A percentile compares a stretch with the other conserved stretches of the same genome.
These are phyloP conservation scores for Auricularia heimuer DNA, from an alignment of 768 basidiomycete genomes.

Conservation along the genomic window DNA sequence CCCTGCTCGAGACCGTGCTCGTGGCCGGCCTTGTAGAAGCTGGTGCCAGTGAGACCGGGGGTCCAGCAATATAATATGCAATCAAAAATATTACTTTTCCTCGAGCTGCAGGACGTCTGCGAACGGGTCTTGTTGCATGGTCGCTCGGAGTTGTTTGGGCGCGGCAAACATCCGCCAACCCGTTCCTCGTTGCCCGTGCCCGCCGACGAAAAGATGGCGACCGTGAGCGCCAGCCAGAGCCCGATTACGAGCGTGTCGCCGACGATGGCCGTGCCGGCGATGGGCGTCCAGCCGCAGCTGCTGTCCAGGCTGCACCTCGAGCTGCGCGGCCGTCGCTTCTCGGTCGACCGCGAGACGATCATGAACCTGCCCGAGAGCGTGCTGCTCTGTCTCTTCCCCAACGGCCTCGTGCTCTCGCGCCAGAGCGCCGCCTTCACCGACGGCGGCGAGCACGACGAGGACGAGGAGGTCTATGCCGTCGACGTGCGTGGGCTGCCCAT, in stretches of 20 bases:
- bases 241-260: slow-evolving; percentile 50
- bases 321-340: slow-evolving; percentile 82
- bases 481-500: slow-evolving; percentile 56
- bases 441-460: slow-evolving; percentile 66
- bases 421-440: slow-evolving; percentile 70
- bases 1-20: slow-evolving; percentile 76
- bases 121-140: not conserved
- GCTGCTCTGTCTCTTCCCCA: slow-evolving; percentile 91
- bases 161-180: not conserved
- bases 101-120: not conserved
- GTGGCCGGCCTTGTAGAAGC: slow-evolving; percentile 77
- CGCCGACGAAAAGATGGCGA: not conserved
- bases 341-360: slow-evolving; percentile 93
- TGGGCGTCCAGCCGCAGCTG: slow-evolving; percentile 75
- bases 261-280: slow-evolving; percentile 33
- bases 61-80: not conserved
- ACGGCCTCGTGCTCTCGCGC: slow-evolving; percentile 86
- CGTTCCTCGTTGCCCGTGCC: not conserved
- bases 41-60: slow-evolving; percentile 16
- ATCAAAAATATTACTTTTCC: not conserved
- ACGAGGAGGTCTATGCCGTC: slow-evolving; percentile 90
- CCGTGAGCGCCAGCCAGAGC: not conserved
- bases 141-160: not conserved
- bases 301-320: slow-evolving; percentile 85
- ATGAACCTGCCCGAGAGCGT: slow-evolving; percentile 99